Conservation (phyloP, 768 basidiomycete species). For the Dacryopinax primogenitus region DNA sequence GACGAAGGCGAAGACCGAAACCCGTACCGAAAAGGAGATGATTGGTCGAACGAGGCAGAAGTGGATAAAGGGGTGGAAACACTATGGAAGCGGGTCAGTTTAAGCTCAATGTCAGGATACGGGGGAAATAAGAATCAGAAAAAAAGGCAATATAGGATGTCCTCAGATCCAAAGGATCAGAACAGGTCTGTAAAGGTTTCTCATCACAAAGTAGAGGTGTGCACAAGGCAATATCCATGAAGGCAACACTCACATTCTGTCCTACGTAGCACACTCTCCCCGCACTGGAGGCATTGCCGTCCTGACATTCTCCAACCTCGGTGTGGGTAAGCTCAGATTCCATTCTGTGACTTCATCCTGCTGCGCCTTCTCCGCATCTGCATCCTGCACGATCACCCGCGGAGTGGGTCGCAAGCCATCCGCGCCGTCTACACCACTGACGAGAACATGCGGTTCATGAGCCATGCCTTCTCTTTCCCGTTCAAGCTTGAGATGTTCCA, state of each 20-base stretch:
- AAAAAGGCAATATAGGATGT: slow-evolving; percentile 51
- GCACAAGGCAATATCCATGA: neutral
- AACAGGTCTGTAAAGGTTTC: slow-evolving; percentile 62
- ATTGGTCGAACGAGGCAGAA: too few species aligned
- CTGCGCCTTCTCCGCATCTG: slow-evolving; percentile 14
- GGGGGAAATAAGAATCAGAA: slow-evolving; percentile 28
- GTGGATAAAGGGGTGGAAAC: neutral
- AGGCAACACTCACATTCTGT: neutral
- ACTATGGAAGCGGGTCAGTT: neutral
- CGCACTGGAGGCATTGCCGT: neutral
- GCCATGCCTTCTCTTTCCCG: slow-evolving; percentile 10
- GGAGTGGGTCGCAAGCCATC: slow-evolving; percentile 19
- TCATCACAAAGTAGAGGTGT: slow-evolving; percentile 38
- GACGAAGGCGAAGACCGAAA: too few species aligned
- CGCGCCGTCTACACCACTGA: slow-evolving; percentile 16
- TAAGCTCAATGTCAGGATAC: neutral
- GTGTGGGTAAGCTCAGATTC: neutral
- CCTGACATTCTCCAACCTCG: neutral
- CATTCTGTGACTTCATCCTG: slow-evolving; percentile 11
- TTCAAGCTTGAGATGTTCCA: slow-evolving; percentile 50
- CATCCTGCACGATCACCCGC: slow-evolving; percentile 15
- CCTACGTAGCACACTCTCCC: neutral
- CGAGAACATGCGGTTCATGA: slow-evolving; percentile 14
- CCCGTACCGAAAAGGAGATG: too few species aligned
- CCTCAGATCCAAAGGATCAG: slow-evolving; percentile 46